Base-by-base conservation (phyloP, 768 basidiomycete species). In the Phanerodontia chrysosporium region DNA sequence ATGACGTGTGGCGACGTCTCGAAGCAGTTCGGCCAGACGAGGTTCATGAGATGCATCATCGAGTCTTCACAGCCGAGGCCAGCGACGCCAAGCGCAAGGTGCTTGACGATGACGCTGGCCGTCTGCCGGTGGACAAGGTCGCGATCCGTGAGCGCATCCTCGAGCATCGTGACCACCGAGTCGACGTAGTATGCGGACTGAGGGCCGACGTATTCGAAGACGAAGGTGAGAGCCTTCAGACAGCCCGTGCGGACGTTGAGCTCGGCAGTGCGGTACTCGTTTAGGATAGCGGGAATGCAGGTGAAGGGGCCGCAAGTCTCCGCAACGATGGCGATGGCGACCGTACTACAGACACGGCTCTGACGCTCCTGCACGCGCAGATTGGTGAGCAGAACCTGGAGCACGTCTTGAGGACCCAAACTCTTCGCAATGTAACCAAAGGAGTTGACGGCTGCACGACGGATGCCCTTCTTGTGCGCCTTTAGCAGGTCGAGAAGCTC, bases 361-460 rank as follows among this genome's bases (percentile, higher is more conserved):
- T 99, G 97, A 64, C 97, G 95, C 70, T 99, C 97, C 78, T 99
- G 97, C 4, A 98, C 96, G 48, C 95, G 91, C 67, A 99, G 72
- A 71, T 99, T 98, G 57, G 97, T 98, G 58, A 99, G 78, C 13
- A 99, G 81, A 14, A 99, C 96, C 36, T 91, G 92, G 30, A 99
- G 78, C 0, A 99, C 97, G 69, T 99, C 97, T 73, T 98, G 96
- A 49, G 97, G 96, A 76, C 97, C 97, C 76, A 99, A 87, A 76
- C 92, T 95, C 78, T 98, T 98, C 59, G 97, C 97, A 62, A 99
- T 99, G 65, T 99, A 99, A 67, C 97, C 97, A 66, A 99, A 99
- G 1, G 96, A 97, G 78, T 99, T 98, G 76, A 98, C 97, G 22
- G 97, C 96, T 0, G 96, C 97, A 69, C 96, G 92, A 55, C 97